Conservation (phyloP, 768 basidiomycete genomes). For the Goffeauzyma gilvescens region DNA sequence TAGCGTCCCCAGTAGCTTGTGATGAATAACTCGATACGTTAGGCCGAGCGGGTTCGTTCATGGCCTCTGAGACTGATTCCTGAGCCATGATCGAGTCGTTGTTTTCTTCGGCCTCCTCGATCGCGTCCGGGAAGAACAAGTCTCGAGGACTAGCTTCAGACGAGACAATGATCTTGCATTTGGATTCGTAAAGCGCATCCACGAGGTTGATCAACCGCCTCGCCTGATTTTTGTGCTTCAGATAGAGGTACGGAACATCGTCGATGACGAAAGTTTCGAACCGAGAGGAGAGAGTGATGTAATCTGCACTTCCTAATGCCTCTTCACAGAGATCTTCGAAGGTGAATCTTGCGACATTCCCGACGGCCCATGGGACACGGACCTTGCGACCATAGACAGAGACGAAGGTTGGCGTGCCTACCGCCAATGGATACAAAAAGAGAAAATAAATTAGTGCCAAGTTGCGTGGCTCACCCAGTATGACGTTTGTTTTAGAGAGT, state of each 20-base stretch:
- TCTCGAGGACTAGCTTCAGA: constrained; percentile 29
- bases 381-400: constrained; percentile 40
- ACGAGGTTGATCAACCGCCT: constrained; percentile 45
- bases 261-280: constrained; percentile 40
- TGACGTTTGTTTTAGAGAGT: too few species aligned
- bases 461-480: too few species aligned
- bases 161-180: constrained; percentile 24
- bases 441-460: background rate
- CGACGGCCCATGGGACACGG: constrained; percentile 36
- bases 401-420: constrained; percentile 22
- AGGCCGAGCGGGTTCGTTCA: constrained; percentile 38
- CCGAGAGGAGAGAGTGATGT: constrained; percentile 39
- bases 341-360: constrained; percentile 36
- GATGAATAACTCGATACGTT: constrained; percentile 41
- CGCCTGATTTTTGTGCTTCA: constrained; percentile 43
- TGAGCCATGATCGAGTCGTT: constrained; percentile 32
- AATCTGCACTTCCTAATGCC: constrained; percentile 43
- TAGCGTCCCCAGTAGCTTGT: constrained; percentile 4
- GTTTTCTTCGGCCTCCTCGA: constrained; percentile 20
- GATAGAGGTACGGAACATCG: constrained; percentile 38
- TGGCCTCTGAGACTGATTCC: constrained; percentile 39
- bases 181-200: constrained; percentile 39
- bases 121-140: constrained; percentile 43
- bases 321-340: constrained; percentile 49
- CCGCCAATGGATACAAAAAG: background rate